A percentile compares a stretch with the other conserved stretches of the same genome.
phyloP scores from a whole-genome alignment of 1,139 yeast genomes.

The Nakaseomyces kungkrabaensis region DNA sequence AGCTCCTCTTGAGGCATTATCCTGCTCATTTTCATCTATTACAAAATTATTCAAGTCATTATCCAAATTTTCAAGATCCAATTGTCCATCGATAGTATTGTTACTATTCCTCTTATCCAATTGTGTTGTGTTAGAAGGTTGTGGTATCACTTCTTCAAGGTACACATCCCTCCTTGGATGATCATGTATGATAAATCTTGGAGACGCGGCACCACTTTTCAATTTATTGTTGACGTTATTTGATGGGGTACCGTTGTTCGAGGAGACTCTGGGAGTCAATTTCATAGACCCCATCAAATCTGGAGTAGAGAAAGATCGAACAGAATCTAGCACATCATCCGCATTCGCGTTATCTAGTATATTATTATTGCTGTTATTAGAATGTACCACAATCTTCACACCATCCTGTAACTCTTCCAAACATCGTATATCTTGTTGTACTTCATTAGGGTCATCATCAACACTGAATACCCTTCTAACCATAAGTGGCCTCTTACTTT shows the following conservation, averaged over 20 bases:
- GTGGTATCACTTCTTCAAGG: background rate
- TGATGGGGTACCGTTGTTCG: background rate
- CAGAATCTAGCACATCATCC: background rate
- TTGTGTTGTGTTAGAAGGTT: background rate
- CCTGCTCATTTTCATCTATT: constrained; percentile 23
- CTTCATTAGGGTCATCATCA: constrained; percentile 64
- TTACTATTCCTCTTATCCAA: background rate
- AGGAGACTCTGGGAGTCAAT: background rate
- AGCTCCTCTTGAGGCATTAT: constrained; percentile 24
- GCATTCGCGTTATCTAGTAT: background rate
- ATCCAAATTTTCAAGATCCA: constrained; percentile 28
- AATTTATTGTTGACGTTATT: background rate
- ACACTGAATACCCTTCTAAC: constrained; percentile 47
- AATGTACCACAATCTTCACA: constrained; percentile 34
- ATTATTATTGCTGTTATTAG: constrained; percentile 10
- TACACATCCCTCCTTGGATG: constrained; percentile 21
- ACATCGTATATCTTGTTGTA: constrained; percentile 51
- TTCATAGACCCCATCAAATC: background rate
- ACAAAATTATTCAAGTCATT: constrained; percentile 19
- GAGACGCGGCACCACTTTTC: background rate
- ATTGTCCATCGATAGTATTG: constrained; percentile 15
- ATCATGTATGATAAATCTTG: constrained; percentile 1
- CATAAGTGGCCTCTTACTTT: constrained; percentile 14
- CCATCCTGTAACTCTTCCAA: constrained; percentile 69
- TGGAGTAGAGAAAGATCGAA: background rate